A percentile compares a stretch with the other conserved stretches of the same genome.
Conservation (phyloP, 441 rosid species). For the Raphanus hybrid region DNA sequence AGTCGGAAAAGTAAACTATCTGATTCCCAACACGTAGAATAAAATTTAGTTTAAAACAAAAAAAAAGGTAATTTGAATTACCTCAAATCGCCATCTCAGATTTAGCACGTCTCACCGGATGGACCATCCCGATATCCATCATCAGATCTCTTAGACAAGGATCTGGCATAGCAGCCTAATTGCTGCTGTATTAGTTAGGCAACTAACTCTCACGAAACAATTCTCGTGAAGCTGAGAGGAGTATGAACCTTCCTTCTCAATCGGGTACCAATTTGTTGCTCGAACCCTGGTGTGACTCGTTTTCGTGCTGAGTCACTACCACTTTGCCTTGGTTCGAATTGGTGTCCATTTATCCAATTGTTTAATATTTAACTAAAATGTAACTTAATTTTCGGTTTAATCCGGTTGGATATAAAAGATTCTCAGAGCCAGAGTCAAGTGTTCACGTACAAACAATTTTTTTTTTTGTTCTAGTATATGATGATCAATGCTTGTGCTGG, state of each 20-base stretch:
- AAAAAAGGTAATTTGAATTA: not conserved
- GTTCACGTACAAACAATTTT: not conserved
- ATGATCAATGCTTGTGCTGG: not conserved
- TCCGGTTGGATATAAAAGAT: slow-evolving; percentile 7
- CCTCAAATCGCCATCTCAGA: slow-evolving; percentile 7
- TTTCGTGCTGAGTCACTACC: slow-evolving; percentile 22
- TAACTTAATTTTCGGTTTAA: slow-evolving; percentile 12
- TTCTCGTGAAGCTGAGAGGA: not conserved
- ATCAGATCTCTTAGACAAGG: not conserved
- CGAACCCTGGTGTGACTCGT: slow-evolving; percentile 2
- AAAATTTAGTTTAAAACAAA: not conserved
- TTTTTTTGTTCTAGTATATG: not conserved
- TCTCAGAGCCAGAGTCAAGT: not conserved
- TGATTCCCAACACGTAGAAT: not conserved
- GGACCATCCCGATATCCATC: not conserved
- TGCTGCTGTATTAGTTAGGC: not conserved
- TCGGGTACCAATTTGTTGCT: slow-evolving; percentile 26
- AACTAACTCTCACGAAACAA: not conserved
- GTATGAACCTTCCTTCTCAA: not conserved
- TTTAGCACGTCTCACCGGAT: not conserved
- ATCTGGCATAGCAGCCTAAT: not conserved
- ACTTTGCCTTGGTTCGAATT: slow-evolving; percentile 19
- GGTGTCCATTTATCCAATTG: not conserved
- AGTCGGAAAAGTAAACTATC: not conserved
- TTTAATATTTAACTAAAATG: not conserved